Conservation (phyloP, 2,329 filamentous ascomycete species). For the Metarhizium anisopliae region DNA sequence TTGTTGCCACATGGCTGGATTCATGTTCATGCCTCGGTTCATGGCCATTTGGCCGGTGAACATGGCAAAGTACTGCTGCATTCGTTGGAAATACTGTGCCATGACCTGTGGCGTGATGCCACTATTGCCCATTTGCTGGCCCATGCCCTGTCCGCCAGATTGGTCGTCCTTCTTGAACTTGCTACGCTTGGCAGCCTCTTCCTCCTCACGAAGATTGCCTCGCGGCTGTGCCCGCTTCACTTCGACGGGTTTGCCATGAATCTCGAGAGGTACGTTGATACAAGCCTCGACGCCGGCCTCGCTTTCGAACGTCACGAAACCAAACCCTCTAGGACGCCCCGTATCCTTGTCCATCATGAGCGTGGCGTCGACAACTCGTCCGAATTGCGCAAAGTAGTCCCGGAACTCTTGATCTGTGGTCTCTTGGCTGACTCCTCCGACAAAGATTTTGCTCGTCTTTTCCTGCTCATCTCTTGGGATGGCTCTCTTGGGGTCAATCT, state of each 20-base stretch:
- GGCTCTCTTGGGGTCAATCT: constrained; percentile 97
- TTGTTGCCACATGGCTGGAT: constrained; percentile 67
- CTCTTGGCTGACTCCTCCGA: constrained; percentile 94
- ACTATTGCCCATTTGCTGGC: constrained; percentile 35
- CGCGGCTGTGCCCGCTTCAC: constrained; percentile 96
- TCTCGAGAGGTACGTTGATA: constrained; percentile 75
- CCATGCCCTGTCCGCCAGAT: constrained; percentile 22
- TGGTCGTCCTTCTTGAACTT: constrained; percentile 49
- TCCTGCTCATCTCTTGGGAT: constrained; percentile 98
- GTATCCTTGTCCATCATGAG: constrained; percentile 99
- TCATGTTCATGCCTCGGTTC: constrained; percentile 65
- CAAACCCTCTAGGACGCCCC: constrained; percentile 89
- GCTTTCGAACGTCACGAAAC: constrained; percentile 96
- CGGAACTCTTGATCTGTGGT: constrained; percentile 94
- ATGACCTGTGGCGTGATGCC: constrained; percentile 94
- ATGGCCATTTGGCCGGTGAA: constrained; percentile 92
- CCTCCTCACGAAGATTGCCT: constrained; percentile 87
- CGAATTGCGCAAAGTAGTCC: constrained; percentile 94
- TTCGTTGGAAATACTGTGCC: constrained; percentile 96
- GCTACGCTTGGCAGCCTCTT: constrained; percentile 57
- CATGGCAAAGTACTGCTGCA: constrained; percentile 95
- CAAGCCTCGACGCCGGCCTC: constrained; percentile 92
- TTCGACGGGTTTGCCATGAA: constrained; percentile 92
- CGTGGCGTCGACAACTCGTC: constrained; percentile 90
- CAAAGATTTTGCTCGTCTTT: constrained; percentile 97